These are phyloP conservation scores for Chaetomiaceae sp. DNA, from an alignment of 2,329 filamentous ascomycete species.

Conservation along the genomic window DNA sequence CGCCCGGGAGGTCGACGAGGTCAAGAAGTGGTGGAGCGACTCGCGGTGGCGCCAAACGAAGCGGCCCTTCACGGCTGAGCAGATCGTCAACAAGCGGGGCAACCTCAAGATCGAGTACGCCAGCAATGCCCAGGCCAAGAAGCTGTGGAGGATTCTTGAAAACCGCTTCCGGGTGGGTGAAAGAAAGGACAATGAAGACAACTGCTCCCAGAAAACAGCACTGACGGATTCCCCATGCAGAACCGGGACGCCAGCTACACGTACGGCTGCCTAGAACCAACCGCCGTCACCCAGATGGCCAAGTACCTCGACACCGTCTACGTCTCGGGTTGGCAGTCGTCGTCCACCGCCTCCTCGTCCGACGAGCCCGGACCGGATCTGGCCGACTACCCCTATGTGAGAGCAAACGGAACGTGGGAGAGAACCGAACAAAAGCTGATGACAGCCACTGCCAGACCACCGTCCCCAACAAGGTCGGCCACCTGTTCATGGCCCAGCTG, in stretches of 20 bases:
- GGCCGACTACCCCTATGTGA: slow-evolving; percentile 89
- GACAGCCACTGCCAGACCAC: slow-evolving; percentile 59
- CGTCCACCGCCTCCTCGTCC: slow-evolving; percentile 87
- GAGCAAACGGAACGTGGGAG: slow-evolving; percentile 26
- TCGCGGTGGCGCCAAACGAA: slow-evolving; percentile 89
- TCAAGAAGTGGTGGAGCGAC: slow-evolving; percentile 92
- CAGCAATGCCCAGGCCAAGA: slow-evolving; percentile 83
- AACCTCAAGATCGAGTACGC: slow-evolving; percentile 87
- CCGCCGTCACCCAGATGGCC: slow-evolving; percentile 99
- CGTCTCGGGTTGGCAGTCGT: slow-evolving; percentile 98
- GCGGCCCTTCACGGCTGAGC: slow-evolving; percentile 89
- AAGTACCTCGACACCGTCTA: slow-evolving; percentile 98
- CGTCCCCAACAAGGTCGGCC: slow-evolving; percentile 95
- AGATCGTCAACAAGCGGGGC: slow-evolving; percentile 93
- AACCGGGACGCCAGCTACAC: slow-evolving; percentile 83
- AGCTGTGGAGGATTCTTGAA: slow-evolving; percentile 89
- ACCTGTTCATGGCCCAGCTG: slow-evolving; percentile 96
- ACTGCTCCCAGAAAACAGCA: not conserved
- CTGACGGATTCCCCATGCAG: slow-evolving; percentile 41
- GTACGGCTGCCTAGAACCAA: slow-evolving; percentile 94
- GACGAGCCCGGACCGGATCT: slow-evolving; percentile 97
- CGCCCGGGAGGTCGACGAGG: slow-evolving; percentile 73
- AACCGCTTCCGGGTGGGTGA: slow-evolving; percentile 69
- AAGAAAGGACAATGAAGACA: not conserved
- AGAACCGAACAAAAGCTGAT: not conserved